Base-by-base conservation (phyloP, 805 yeast species). In the Candida dajiaensis region DNA sequence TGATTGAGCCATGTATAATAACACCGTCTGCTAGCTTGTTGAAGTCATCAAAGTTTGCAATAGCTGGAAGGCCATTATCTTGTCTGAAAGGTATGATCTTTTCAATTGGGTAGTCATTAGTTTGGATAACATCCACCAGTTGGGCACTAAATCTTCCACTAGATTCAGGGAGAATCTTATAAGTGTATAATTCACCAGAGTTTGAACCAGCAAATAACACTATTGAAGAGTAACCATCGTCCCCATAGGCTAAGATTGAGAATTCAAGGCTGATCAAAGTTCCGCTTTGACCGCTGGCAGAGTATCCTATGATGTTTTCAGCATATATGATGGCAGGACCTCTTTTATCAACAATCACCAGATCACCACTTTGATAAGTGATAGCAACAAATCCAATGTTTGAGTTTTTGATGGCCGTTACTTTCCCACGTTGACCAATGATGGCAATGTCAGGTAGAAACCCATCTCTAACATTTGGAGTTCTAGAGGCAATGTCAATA, bases 311-410 rank as follows among this genome's bases (percentile, higher is more conserved):
- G 9, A 70, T 47, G 22, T 60, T 63, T 15, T 68, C 71, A 43
- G 74, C 70, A 49, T 67, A 70, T 23, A 85, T 82, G 7, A 82
- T 65, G 0, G 87, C 89, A 0, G 90, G 90, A 70, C 86, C 86
- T 48, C 97, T 73, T 46, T 86, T 71, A 65, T 92, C 97, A 48
- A 90, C 68, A 0, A 92, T 80, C 2, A 83, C 65, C 16, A 92
- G 50, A 31, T 79, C 73, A n/a, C 98, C 97, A 13, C 81, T 74
- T 40, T 74, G 75, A 62, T 85, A 89, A 1, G 86, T 95, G 38
- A 87, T 70, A 0, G 85, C 94, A 9, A 85, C 86, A 67, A 94
- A 90, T 0, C 97, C 97, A 42, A 89, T 72, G 51, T 83, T 76
- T 50, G 90, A 82, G 62, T 85, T 77, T 45, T 76, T 72, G 42